These are phyloP conservation scores for Aspergillus bombycis DNA, from an alignment of 2,329 filamentous ascomycete species.

Conservation along the genomic window DNA sequence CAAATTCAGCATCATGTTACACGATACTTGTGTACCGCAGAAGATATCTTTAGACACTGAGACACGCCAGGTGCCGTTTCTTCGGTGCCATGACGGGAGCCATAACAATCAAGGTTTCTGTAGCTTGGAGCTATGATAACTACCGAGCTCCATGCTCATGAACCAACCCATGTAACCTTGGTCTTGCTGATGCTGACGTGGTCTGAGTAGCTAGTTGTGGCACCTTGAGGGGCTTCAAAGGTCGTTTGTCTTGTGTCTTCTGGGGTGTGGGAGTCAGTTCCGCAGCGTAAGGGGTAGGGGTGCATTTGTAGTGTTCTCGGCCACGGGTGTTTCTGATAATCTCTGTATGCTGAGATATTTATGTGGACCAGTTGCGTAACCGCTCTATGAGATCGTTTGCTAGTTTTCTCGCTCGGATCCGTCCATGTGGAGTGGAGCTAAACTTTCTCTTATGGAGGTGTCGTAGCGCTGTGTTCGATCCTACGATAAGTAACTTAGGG, in stretches of 20 bases:
- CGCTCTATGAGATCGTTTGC: background rate
- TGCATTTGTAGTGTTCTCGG: no score
- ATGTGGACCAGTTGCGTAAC: background rate
- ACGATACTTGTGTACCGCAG: background rate
- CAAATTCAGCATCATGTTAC: background rate
- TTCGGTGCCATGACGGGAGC: background rate
- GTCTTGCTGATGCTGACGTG: background rate
- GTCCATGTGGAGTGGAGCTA: background rate
- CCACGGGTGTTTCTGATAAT: background rate
- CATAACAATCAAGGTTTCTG: background rate
- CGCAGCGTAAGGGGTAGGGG: no score
- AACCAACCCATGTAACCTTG: background rate
- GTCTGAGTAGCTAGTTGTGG: background rate
- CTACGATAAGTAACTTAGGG: background rate
- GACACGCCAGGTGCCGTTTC: background rate
- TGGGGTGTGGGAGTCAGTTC: no score
- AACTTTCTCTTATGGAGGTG: background rate
- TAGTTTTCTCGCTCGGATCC: rapidly evolving
- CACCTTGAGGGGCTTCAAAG: background rate
- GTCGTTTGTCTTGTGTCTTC: background rate
- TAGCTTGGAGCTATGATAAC: background rate
- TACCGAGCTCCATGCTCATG: background rate
- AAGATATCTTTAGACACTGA: background rate
- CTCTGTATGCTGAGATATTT: background rate
- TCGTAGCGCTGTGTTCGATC: background rate